These are phyloP conservation scores for Acacia concinna DNA, from an alignment of 331 rosid species.

Conservation along the genomic window DNA sequence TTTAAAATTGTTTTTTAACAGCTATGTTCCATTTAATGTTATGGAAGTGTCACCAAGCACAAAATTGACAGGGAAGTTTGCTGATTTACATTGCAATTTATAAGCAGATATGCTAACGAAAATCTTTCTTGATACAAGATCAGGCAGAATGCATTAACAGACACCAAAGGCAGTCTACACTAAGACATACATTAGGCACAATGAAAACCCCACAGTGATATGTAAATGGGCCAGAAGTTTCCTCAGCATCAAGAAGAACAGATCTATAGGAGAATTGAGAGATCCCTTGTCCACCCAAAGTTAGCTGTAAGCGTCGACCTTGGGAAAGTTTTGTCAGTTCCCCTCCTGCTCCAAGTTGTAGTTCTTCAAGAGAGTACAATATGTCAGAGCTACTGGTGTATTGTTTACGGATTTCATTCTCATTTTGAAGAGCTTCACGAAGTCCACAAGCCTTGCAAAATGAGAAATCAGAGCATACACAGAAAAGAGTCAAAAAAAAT, in stretches of 20 bases:
- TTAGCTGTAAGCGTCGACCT: conserved; percentile 74
- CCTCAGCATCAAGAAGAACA: conserved; percentile 78
- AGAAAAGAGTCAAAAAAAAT: conserved; percentile 20
- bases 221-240: conserved; percentile 57
- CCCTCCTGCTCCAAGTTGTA: conserved; percentile 65
- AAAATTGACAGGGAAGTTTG: background rate
- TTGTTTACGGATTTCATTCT: conserved; percentile 68
- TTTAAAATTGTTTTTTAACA: background rate
- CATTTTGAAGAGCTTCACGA: conserved; percentile 68
- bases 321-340: conserved; percentile 65
- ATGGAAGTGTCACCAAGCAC: background rate
- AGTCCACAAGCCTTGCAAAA: conserved; percentile 68
- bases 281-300: conserved; percentile 69
- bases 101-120: conserved; percentile 4
- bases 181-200: conserved; percentile 80
- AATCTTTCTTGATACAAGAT: background rate
- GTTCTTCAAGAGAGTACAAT: conserved; percentile 68
- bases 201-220: conserved; percentile 92
- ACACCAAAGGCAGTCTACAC: conserved; percentile 3
- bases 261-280: conserved; percentile 72
- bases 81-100: conserved; percentile 2
- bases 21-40: conserved; percentile 2
- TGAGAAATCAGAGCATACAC: conserved; percentile 20
- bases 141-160: background rate
- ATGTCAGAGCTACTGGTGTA: conserved; percentile 62